Evolutionary conservation across 176 grass and related monocot genomes (phyloP).

Genomic region (Alloteropsis semialata): DNA sequence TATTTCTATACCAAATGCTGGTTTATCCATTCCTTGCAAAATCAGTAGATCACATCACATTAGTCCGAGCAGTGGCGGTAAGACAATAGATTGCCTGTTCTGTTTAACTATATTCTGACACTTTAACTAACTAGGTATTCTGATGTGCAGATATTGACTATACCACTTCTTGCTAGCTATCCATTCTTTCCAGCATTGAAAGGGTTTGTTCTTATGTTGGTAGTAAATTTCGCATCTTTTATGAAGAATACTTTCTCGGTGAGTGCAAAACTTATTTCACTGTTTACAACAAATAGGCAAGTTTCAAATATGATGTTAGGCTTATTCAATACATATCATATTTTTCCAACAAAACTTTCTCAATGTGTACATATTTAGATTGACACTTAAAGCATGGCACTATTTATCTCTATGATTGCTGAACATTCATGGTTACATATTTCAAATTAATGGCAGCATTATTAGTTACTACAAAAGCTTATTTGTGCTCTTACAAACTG

Average conservation of each 20-base stretch:
- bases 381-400: neutral
- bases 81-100: slow-evolving; percentile 18
- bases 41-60: slow-evolving; percentile 53
- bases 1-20: slow-evolving; percentile 77
- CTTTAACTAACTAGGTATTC: slow-evolving; percentile 24
- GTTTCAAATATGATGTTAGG: neutral
- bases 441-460: slow-evolving; percentile 4
- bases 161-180: slow-evolving; percentile 75
- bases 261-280: slow-evolving; percentile 27
- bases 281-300: slow-evolving; percentile 3
- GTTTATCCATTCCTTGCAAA: slow-evolving; percentile 72
- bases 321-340: neutral
- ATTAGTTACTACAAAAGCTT: neutral
- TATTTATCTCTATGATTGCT: neutral
- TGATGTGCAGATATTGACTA: slow-evolving; percentile 59
- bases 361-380: slow-evolving; percentile 17
- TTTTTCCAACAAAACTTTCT: slow-evolving; percentile 32
- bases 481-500: neutral
- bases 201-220: slow-evolving; percentile 51
- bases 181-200: slow-evolving; percentile 74
- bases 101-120: slow-evolving; percentile 4
- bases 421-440: slow-evolving; percentile 9
- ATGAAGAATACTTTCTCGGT: slow-evolving; percentile 72
- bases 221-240: slow-evolving; percentile 74
- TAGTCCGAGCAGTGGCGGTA: slow-evolving; percentile 60